Evolutionary conservation across 2,329 filamentous ascomycete species (phyloP).

Genomic region (Stagonosporopsis vannaccii): DNA sequence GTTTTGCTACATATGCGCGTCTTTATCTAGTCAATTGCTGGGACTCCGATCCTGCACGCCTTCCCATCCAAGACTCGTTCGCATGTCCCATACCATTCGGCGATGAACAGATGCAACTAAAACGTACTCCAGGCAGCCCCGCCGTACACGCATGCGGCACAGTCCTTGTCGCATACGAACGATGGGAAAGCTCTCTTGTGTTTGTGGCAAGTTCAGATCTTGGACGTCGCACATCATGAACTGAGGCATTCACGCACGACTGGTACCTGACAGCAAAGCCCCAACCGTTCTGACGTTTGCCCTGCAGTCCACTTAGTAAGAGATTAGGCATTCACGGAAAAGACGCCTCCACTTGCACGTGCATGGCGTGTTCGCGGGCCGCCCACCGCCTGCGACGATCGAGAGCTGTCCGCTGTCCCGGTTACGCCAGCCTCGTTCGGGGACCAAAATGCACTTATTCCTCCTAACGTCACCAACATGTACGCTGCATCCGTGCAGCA

Average conservation of each 20-base stretch:
- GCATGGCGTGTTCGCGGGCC: background rate
- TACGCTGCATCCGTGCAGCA: background rate
- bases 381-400: conserved; percentile 4
- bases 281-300: background rate
- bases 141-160: background rate
- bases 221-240: background rate
- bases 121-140: background rate
- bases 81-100: conserved; percentile 12
- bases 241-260: background rate
- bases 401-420: background rate
- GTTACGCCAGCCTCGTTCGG: background rate
- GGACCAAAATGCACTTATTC: background rate
- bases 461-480: no score
- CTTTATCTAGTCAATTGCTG: conserved; percentile 6
- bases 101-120: conserved; percentile 1
- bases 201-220: background rate
- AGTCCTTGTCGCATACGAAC: background rate
- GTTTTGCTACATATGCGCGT: background rate
- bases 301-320: background rate
- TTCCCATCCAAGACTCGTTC: conserved; percentile 15
- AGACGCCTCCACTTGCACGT: background rate
- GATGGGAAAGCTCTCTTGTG: background rate
- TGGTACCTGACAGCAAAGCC: conserved; percentile 8
- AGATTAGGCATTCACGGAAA: background rate
- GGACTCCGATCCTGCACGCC: conserved; percentile 11